Conservation (phyloP, 495 filamentous ascomycete genomes). For the Neurospora discreta region DNA sequence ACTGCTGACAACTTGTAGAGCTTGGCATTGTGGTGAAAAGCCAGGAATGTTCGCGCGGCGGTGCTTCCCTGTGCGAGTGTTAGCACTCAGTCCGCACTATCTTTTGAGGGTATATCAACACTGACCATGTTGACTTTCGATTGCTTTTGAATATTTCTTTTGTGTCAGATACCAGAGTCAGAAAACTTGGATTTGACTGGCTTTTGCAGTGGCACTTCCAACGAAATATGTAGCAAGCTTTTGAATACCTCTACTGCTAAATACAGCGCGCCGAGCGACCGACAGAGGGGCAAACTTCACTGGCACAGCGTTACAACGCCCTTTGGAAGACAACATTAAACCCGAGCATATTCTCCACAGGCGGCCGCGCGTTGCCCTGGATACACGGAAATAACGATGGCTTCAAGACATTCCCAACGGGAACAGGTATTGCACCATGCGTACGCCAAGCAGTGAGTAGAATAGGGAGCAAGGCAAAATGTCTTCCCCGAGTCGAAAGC, state of each 20-base stretch:
- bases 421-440: too few relatives aligned
- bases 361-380: not conserved
- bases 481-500: not conserved
- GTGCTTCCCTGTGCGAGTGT: constrained; percentile 5
- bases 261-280: not conserved
- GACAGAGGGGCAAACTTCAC: not conserved
- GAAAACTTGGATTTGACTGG: not conserved
- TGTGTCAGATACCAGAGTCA: not conserved
- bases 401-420: not conserved
- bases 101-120: not conserved
- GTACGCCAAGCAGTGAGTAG: not conserved
- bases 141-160: not conserved
- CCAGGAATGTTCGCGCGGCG: constrained; percentile 33
- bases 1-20: constrained; percentile 33
- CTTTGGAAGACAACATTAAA: not conserved
- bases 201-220: not conserved
- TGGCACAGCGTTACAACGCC: not conserved
- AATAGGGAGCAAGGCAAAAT: not conserved
- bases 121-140: not conserved
- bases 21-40: constrained; percentile 44
- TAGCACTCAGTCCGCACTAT: not conserved
- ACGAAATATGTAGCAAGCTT: not conserved
- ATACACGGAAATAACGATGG: not conserved
- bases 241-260: not conserved
- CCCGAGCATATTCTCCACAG: not conserved